Base-by-base conservation (phyloP, 495 filamentous ascomycete species). In the Penicillium herquei region DNA sequence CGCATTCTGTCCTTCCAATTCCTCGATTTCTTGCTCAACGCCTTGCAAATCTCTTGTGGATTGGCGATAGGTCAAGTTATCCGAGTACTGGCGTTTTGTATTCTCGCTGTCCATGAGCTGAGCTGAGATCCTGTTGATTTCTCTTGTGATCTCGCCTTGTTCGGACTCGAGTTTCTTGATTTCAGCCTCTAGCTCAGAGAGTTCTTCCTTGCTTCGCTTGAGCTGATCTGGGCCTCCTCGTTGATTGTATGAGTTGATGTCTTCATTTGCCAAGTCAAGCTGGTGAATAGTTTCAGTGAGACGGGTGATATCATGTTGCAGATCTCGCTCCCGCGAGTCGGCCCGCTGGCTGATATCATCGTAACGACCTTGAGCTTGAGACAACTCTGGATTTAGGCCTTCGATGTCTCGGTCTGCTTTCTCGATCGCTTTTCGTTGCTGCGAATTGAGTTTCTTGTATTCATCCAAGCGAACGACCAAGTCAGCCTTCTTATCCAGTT, bases 61-160 rank as follows among this genome's bases (percentile, higher is more conserved):
- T 61, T 86, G 85, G 45, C 94, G 90, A 64, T 90, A 96, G 18
- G 81, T 83, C 37, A 97, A 73, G 61, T 98, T 98, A 64, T 98
- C 92, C 13, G 78, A 78, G 62, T 98, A 95, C 57, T 85, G 88
- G 39, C 87, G 84, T 70, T 89, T 89, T 14, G 85, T 94, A 51
- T 86, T 82, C 49, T 87, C 86, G 59, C 88, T 87, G 61, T 89
- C 88, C 58, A 85, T 83, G 21, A 93, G 76, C 55, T 91, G 85
- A 43, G 88, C 81, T 32, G 88, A 88, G 18, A 96, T 78, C 58
- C 85, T 86, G 70, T 96, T 96, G 55, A 89, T 83, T 52, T 85
- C 78, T 33, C 77, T 73, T 5, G 84, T 86, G 33, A 92, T 74
- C 41, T 84, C 76, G 30, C 71, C 73, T 67, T 88, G 82, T 59